A percentile compares a stretch with the other conserved stretches of the same genome.
phyloP scores from a whole-genome alignment of 2,329 filamentous ascomycete genomes.

The Bipolaris victoriae region DNA sequence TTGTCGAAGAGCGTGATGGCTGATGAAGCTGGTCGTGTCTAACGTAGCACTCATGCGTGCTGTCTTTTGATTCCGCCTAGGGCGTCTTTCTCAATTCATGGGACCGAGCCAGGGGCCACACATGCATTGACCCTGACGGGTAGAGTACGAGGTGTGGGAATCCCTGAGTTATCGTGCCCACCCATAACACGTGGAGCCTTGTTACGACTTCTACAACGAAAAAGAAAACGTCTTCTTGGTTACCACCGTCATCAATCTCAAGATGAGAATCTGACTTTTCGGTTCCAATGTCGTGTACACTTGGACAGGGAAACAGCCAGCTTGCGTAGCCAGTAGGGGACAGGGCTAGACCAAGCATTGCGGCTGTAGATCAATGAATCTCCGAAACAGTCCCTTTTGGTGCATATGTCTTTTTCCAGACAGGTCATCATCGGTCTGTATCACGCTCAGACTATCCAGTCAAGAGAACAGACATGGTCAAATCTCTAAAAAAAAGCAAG shows the following conservation, averaged over 20 bases:
- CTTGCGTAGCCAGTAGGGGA: background rate
- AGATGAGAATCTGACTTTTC: background rate
- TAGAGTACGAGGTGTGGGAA: background rate
- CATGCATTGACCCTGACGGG: slow-evolving; percentile 2
- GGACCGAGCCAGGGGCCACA: slow-evolving; percentile 4
- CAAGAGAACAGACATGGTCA: background rate
- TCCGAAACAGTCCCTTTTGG: background rate
- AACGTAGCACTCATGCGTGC: slow-evolving; percentile 1
- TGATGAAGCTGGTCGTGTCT: slow-evolving; percentile 1
- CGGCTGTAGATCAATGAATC: background rate
- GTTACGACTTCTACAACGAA: background rate
- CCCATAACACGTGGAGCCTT: background rate
- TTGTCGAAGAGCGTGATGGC: slow-evolving; percentile 15
- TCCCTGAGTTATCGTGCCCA: slow-evolving; percentile 3
- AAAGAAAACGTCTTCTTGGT: background rate
- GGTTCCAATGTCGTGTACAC: background rate
- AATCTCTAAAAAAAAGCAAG: slow-evolving; percentile 1
- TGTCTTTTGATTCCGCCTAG: slow-evolving; percentile 1
- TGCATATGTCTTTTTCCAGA: background rate
- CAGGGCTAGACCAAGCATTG: background rate
- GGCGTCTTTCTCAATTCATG: slow-evolving; percentile 1
- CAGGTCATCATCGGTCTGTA: slow-evolving; percentile 1
- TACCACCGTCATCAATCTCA: background rate
- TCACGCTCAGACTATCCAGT: background rate
- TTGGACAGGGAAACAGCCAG: background rate